Evolutionary conservation across 495 filamentous ascomycete genomes (phyloP).

Genomic region (Penicillium arizonense): DNA sequence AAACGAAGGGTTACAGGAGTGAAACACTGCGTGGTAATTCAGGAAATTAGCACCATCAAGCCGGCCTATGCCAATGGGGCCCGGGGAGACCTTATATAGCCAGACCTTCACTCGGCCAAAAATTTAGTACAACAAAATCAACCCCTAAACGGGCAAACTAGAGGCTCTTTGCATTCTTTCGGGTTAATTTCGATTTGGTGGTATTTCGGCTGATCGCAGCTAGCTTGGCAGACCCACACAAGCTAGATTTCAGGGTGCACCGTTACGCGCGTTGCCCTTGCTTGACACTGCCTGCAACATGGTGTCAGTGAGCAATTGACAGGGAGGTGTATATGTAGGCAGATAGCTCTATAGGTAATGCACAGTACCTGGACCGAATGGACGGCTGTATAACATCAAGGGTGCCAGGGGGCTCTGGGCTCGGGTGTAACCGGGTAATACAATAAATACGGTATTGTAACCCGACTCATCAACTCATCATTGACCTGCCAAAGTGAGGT

Average conservation of each 20-base stretch:
- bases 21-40: constrained; percentile 1
- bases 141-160: constrained; percentile 4
- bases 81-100: constrained; percentile 4
- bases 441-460: background rate
- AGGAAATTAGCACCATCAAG: background rate
- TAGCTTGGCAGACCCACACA: constrained; percentile 32
- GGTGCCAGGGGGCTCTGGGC: background rate
- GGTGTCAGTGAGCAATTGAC: background rate
- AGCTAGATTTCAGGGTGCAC: constrained; percentile 23
- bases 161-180: constrained; percentile 24
- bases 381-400: background rate
- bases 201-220: constrained; percentile 25
- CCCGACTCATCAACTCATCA: constrained; percentile 8
- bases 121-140: background rate
- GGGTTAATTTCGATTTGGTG: constrained; percentile 14
- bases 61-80: background rate
- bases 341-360: background rate
- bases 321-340: background rate
- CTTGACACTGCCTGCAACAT: background rate
- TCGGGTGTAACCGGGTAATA: constrained; percentile 11
- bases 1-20: constrained; percentile 6
- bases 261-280: constrained; percentile 8
- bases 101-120: background rate
- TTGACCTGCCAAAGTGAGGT: constrained; percentile 3
- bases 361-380: background rate